A percentile compares a stretch with the other conserved stretches of the same genome.
Conservation (phyloP, 495 filamentous ascomycete genomes). For the Bombardia bombarda region DNA sequence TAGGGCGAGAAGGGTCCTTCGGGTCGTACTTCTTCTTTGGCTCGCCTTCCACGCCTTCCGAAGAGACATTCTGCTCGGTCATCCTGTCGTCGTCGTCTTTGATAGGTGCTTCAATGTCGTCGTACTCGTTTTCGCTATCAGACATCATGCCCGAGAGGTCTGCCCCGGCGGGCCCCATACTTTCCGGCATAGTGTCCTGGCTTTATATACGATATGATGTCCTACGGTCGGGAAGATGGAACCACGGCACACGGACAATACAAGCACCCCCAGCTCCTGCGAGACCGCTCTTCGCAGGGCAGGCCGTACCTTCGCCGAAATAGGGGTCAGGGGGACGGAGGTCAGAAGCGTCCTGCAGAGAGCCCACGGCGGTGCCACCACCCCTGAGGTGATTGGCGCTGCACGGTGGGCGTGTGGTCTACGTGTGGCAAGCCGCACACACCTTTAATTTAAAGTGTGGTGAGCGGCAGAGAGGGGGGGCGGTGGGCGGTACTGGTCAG, state of each 20-base stretch:
- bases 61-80: slow-evolving; percentile 41
- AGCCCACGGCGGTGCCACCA: slow-evolving; percentile 23
- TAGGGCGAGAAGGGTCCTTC: slow-evolving; percentile 79
- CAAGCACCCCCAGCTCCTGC: slow-evolving; percentile 23
- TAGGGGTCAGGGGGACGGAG: slow-evolving; percentile 13
- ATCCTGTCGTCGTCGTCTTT: slow-evolving; percentile 54
- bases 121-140: slow-evolving; percentile 48
- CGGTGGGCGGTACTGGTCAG: not conserved
- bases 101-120: slow-evolving; percentile 30
- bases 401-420: slow-evolving; percentile 13
- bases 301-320: slow-evolving; percentile 10
- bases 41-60: slow-evolving; percentile 38
- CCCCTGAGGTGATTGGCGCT: slow-evolving; percentile 21
- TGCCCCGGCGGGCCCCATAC: slow-evolving; percentile 33
- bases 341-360: slow-evolving; percentile 20
- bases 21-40: slow-evolving; percentile 57
- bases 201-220: slow-evolving; percentile 36
- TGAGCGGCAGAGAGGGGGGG: slow-evolving; percentile 12
- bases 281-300: slow-evolving; percentile 11
- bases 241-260: slow-evolving; percentile 26
- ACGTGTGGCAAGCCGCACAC: slow-evolving; percentile 14
- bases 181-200: slow-evolving; percentile 39
- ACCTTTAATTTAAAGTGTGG: slow-evolving; percentile 18
- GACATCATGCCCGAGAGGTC: slow-evolving; percentile 48
- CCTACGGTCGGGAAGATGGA: slow-evolving; percentile 8